These are phyloP conservation scores for Ajuga chamaepitys DNA, from an alignment of 257 asterid genomes.

Conservation along the genomic window DNA sequence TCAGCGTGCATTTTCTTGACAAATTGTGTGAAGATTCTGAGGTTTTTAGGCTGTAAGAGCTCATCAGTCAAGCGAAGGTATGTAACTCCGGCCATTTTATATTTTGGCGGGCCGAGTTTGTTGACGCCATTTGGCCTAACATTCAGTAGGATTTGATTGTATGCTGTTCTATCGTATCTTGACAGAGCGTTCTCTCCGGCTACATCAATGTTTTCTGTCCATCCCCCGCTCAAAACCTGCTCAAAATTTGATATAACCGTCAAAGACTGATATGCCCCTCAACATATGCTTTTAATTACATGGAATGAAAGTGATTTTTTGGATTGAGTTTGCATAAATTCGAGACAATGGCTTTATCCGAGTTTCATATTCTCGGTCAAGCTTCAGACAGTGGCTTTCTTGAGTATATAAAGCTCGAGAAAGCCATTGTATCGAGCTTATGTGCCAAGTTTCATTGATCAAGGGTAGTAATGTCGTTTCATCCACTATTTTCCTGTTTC, in stretches of 20 bases:
- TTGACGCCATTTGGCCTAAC: constrained; percentile 63
- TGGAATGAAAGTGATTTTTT: too few relatives aligned
- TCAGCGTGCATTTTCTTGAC: constrained; percentile 78
- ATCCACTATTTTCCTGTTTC: too few relatives aligned
- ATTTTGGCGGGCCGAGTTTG: constrained; percentile 33
- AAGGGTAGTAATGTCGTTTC: too few relatives aligned
- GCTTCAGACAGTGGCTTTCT: too few relatives aligned
- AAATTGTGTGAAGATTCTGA: constrained; percentile 41
- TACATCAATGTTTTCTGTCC: constrained; percentile 61
- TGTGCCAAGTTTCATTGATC: too few relatives aligned
- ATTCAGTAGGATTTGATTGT: constrained; percentile 67
- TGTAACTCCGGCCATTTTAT: constrained; percentile 52
- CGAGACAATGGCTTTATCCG: too few relatives aligned
- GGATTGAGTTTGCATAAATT: too few relatives aligned
- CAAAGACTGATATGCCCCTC: neutral
- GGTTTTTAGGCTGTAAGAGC: constrained; percentile 29
- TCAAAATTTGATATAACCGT: too few relatives aligned
- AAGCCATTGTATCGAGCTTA: too few relatives aligned
- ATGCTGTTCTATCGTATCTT: constrained; percentile 46
- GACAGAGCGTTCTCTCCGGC: constrained; percentile 88
- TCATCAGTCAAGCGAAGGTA: constrained; percentile 58
- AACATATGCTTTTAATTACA: too few relatives aligned
- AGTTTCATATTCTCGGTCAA: too few relatives aligned
- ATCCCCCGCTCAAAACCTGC: constrained; percentile 61
- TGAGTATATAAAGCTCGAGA: too few relatives aligned